Evolutionary conservation across 2,329 filamentous ascomycete species (phyloP).

Genomic region (Endoconidiophora laricicola): DNA sequence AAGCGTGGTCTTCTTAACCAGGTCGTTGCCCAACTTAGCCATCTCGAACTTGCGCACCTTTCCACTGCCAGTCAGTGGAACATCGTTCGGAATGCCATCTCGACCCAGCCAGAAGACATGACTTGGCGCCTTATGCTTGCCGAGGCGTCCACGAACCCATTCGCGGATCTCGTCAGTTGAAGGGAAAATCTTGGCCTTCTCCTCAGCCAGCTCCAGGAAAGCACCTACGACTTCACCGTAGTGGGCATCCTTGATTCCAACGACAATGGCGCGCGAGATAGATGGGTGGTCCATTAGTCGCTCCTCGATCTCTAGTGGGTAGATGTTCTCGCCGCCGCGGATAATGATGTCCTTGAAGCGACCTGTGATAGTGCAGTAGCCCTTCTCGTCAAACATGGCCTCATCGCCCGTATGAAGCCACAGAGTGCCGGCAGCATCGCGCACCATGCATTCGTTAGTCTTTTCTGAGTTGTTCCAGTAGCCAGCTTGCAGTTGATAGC

Average conservation of each 20-base stretch:
- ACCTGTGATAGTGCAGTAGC: slow-evolving; percentile 58
- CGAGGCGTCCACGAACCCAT: slow-evolving; percentile 46
- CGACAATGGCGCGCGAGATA: slow-evolving; percentile 48
- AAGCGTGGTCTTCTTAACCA: slow-evolving; percentile 32
- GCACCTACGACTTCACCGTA: slow-evolving; percentile 59
- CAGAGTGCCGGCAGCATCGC: slow-evolving; percentile 34
- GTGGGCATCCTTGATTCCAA: slow-evolving; percentile 51
- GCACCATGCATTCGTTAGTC: slow-evolving; percentile 44
- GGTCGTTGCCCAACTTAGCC: slow-evolving; percentile 36
- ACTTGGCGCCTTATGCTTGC: slow-evolving; percentile 51
- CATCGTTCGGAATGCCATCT: slow-evolving; percentile 33
- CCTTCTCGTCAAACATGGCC: slow-evolving; percentile 48
- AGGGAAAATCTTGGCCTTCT: slow-evolving; percentile 21
- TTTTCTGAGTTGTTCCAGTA: slow-evolving; percentile 58
- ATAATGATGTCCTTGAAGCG: slow-evolving; percentile 71
- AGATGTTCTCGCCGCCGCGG: slow-evolving; percentile 56
- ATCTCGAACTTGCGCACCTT: slow-evolving; percentile 55
- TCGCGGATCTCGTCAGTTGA: slow-evolving; percentile 38
- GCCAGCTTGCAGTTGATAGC: slow-evolving; percentile 55
- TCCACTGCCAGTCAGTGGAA: slow-evolving; percentile 55
- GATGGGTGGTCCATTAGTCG: slow-evolving; percentile 47
- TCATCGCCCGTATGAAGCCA: slow-evolving; percentile 57
- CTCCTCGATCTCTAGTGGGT: slow-evolving; percentile 62
- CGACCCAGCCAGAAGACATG: slow-evolving; percentile 64
- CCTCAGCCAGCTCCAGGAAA: slow-evolving; percentile 33